Evolutionary conservation across 176 grass and related monocot genomes (phyloP), one percentile per base, ranked within the genome.

Genomic region (Ensete ventricosum): DNA sequence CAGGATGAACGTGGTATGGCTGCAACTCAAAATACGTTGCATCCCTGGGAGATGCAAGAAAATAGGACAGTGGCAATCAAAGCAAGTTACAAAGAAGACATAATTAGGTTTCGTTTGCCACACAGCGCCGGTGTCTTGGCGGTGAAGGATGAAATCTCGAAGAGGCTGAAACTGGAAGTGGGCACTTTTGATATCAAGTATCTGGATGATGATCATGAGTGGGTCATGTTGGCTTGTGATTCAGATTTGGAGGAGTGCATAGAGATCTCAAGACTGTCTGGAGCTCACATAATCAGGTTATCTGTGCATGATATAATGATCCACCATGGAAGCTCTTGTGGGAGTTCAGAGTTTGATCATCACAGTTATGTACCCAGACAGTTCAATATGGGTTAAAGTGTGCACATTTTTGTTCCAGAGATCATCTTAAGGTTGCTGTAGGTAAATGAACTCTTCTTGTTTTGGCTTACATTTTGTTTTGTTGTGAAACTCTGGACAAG

Each of bases 161-260:
- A 64, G 78, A 80, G 78, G 69, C 19, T 80, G 55, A 80, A 80
- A 9, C 16, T 73, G 55, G 78, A 80, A 17, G 48, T 73, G 8
- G 78, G 49, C 24, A 73, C 68, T 26, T 80, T 80, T 53, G 69
- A 80, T 29, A 62, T 80, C 69, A 73, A 80, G 55, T 80, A 80
- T 59, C 58, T 73, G 27, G 78, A 80, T 21, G 78, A 80, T 53
- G 57, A 80, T 73, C 55, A 73, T 53, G 78, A 80, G 68, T 80
- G 78, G 78, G 78, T 80, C 14, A 80, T 80, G 69, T 16, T 80
- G 69, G 54, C 78, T 73, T 73, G 55, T 52, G 54, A 80, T 49
- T 71, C 69, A 19, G 78, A 80, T 50, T 53, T 80, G 68, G 57
- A 80, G 51, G 78, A 80, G 69, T 80, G 78, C 69, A 64, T 73